Percentiles rank a stretch among this genome's conserved stretches.
These are phyloP conservation scores for Basidioascus undulatus DNA, from an alignment of 768 basidiomycete species.

Conservation along the genomic window DNA sequence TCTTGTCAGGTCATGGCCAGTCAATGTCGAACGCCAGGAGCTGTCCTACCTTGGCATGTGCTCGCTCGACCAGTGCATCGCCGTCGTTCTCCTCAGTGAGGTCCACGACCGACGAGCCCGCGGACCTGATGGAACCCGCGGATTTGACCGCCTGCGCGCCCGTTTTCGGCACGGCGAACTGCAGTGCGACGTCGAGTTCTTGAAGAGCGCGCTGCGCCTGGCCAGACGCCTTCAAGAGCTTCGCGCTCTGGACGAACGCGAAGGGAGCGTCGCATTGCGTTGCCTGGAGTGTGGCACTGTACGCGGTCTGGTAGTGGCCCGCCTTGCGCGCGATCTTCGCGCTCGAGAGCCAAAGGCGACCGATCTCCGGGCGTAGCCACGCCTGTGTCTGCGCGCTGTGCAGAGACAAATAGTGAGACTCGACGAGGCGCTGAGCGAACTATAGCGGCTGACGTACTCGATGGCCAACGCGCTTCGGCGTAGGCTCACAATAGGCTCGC, in stretches of 20 bases:
- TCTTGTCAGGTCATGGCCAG: background rate
- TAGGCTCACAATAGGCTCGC: constrained; percentile 74
- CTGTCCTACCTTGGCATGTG: constrained; percentile 44
- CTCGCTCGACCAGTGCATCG: constrained; percentile 20
- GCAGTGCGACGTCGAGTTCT: constrained; percentile 48
- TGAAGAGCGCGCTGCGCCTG: constrained; percentile 65
- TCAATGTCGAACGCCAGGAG: background rate
- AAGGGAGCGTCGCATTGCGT: constrained; percentile 43
- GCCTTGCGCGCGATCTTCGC: constrained; percentile 94
- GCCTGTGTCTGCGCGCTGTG: no score
- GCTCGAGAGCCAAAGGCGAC: constrained; percentile 68
- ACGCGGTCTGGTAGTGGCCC: constrained; percentile 85
- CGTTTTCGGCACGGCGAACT: no score
- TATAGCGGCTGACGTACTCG: constrained; percentile 28
- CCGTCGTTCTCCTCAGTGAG: constrained; percentile 33
- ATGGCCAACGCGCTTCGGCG: constrained; percentile 59
- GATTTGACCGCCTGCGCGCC: no score
- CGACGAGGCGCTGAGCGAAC: no score
- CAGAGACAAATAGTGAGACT: no score
- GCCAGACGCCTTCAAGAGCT: constrained; percentile 51
- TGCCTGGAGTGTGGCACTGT: constrained; percentile 82
- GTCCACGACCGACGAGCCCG: constrained; percentile 34
- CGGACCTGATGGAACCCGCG: no score
- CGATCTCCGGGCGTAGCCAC: constrained; percentile 29
- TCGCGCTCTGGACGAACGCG: constrained; percentile 74